Evolutionary conservation across 768 basidiomycete species (phyloP), one percentile per base, ranked within the genome.

Genomic region (Exidia glandulosa): DNA sequence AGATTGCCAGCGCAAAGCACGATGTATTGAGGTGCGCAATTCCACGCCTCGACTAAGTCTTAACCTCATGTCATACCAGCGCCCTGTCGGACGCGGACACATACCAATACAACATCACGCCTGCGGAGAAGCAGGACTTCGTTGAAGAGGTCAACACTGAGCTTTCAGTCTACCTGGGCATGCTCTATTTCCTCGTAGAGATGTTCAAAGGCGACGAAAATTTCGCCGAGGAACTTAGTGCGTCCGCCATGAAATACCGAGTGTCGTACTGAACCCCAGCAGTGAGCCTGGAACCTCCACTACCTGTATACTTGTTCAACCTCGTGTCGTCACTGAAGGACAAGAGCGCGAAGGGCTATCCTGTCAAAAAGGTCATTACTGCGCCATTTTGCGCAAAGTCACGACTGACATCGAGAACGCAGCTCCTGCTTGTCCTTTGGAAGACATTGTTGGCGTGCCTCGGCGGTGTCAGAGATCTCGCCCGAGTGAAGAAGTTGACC

Each of bases 261-360:
- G 16, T 55, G 45, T 33, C 54, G 56, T 45, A 13, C 32, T 60
- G 32, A 58, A 61, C 31, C 16, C 56, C 57, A 30, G 13, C 63
- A 97, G 95, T 99, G 94, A 88, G 88, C 65, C 79, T 95, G 74
- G 91, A 95, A 54, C 94, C 94, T 13, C 94, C 96, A 13, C 75
- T 98, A 25, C 94, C 95, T 1, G 85, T 95, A 6, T 94, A 94
- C 68, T 77, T 98, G 19, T 91, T 96, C 75, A 87, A 87, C 58
- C 81, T 94, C 54, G 86, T 97, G n/a, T 86, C 92, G 27, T 85
- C 86, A 45, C 75, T 97, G 45, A 85, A 91, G 64, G 95, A 98
- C 70, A 92, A 93, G 74, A 89, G 88, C 68, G 88, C 92, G 2
- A 94, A 90, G 68, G 91, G 91, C 4, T 99, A 96, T 73, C 96